Conservation (phyloP, 2,329 filamentous ascomycete genomes). For the Penicillium glabrum region DNA sequence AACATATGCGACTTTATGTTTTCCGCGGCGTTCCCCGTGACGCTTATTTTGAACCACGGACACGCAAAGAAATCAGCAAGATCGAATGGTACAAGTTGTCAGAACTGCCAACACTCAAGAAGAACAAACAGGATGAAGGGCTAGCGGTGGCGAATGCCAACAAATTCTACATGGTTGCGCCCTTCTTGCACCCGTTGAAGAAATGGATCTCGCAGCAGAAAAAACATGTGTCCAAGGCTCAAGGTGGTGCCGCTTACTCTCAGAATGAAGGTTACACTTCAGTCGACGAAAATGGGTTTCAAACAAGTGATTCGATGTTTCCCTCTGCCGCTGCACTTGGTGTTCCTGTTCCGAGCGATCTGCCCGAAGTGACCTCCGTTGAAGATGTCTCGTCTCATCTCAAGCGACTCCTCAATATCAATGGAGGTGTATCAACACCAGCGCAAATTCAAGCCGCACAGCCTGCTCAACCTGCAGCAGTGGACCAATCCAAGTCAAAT, state of each 20-base stretch:
- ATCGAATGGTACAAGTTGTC: conserved; percentile 93
- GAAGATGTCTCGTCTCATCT: conserved; percentile 53
- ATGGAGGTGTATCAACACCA: conserved; percentile 15
- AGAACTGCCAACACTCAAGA: conserved; percentile 79
- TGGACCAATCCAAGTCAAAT: conserved; percentile 47
- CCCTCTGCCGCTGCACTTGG: conserved; percentile 22
- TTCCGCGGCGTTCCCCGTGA: conserved; percentile 87
- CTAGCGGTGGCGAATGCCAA: conserved; percentile 64
- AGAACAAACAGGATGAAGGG: conserved; percentile 65
- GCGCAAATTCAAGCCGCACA: conserved; percentile 9
- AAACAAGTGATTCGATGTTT: conserved; percentile 18
- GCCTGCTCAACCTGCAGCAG: conserved; percentile 19
- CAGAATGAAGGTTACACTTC: conserved; percentile 51
- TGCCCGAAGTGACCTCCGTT: conserved; percentile 40
- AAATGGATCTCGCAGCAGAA: conserved; percentile 88
- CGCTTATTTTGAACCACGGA: conserved; percentile 83
- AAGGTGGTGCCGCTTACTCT: conserved; percentile 43
- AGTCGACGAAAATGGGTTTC: conserved; percentile 56
- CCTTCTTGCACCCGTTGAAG: conserved; percentile 80
- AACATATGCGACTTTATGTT: conserved; percentile 89
- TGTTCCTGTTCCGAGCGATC: conserved; percentile 35
- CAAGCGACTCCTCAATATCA: conserved; percentile 50
- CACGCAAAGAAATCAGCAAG: conserved; percentile 95
- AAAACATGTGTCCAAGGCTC: conserved; percentile 63
- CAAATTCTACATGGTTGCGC: conserved; percentile 98